Evolutionary conservation across 2,329 filamentous ascomycete genomes (phyloP).

Genomic region (Colletotrichum sp.): DNA sequence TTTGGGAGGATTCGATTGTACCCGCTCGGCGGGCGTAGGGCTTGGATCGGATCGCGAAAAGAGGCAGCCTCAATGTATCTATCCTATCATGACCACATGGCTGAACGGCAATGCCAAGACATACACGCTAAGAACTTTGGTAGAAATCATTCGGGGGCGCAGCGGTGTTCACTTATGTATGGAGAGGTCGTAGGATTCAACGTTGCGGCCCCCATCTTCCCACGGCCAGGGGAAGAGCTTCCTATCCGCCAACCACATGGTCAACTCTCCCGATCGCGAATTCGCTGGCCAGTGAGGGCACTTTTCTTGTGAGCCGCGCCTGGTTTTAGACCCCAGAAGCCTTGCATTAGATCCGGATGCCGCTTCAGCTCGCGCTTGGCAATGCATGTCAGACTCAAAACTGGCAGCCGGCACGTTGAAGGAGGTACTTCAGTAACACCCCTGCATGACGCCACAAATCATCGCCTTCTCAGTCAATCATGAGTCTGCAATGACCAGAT

Average conservation of each 20-base stretch:
- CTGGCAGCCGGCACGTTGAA: background rate
- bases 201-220: background rate
- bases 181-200: background rate
- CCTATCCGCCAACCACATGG: background rate
- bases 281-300: background rate
- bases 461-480: background rate
- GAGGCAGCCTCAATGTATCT: background rate
- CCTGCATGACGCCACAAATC: background rate
- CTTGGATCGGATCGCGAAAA: background rate
- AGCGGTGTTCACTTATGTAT: background rate
- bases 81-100: background rate
- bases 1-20: background rate
- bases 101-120: background rate
- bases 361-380: background rate
- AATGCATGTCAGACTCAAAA: background rate
- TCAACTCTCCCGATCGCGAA: background rate
- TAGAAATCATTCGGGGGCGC: background rate
- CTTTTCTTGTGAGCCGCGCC: background rate
- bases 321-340: background rate
- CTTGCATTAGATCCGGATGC: background rate
- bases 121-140: background rate
- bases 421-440: background rate
- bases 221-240: background rate
- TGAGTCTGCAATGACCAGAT: background rate
- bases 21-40: background rate